Conservation (phyloP, 176 grass and related monocot genomes). For the Microstegium vimineum region DNA sequence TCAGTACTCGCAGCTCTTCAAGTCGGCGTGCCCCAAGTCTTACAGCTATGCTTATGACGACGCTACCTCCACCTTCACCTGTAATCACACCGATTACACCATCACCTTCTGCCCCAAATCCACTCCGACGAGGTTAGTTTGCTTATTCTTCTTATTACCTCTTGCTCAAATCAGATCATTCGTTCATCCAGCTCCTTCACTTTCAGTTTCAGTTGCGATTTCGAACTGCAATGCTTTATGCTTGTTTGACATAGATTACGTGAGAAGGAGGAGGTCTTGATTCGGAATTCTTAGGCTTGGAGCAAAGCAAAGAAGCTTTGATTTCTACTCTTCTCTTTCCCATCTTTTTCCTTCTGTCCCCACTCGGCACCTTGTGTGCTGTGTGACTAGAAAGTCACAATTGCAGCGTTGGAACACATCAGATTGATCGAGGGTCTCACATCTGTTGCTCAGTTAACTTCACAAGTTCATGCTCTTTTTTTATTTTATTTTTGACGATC, state of each 20-base stretch:
- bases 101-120: slow-evolving; percentile 92
- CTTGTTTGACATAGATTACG: background rate
- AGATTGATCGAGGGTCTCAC: background rate
- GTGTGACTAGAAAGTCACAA: slow-evolving; percentile 49
- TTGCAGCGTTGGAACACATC: slow-evolving; percentile 1
- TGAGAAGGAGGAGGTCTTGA: background rate
- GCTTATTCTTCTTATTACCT: no score
- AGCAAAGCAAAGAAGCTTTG: slow-evolving; percentile 39
- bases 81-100: slow-evolving; percentile 65
- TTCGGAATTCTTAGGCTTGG: slow-evolving; percentile 23
- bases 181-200: background rate
- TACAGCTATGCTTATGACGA: slow-evolving; percentile 99
- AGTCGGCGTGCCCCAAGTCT: slow-evolving; percentile 73
- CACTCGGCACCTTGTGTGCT: slow-evolving; percentile 24
- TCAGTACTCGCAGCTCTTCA: slow-evolving; percentile 91
- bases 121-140: slow-evolving; percentile 46
- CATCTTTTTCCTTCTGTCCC: slow-evolving; percentile 39
- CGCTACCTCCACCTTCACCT: slow-evolving; percentile 92
- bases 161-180: background rate
- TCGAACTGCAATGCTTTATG: background rate
- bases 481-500: no score
- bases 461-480: no score
- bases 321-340: slow-evolving; percentile 26
- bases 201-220: background rate
- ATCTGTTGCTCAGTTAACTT: no score